phyloP scores from a whole-genome alignment of 345 rosid genomes.

The Eucalyptus cloeziana region DNA sequence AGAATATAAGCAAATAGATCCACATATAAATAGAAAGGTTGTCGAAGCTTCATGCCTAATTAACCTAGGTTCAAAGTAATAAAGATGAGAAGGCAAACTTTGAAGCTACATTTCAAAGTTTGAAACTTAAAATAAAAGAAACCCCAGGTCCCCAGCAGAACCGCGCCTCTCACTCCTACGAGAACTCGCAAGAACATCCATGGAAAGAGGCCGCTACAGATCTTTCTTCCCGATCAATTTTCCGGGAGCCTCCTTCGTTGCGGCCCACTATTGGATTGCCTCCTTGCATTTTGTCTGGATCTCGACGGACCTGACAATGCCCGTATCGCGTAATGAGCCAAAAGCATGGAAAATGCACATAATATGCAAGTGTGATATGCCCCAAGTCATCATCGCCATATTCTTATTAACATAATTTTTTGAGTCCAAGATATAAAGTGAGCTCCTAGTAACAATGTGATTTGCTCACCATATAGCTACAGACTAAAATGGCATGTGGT shows the following conservation, averaged over 20 bases:
- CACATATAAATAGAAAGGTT: neutral
- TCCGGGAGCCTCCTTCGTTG: neutral
- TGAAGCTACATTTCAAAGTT: neutral
- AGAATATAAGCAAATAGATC: neutral
- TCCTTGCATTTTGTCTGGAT: neutral
- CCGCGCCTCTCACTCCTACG: neutral
- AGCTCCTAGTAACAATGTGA: neutral
- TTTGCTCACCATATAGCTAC: neutral
- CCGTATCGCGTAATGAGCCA: neutral
- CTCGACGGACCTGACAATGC: neutral
- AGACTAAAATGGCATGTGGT: neutral
- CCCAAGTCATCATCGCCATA: neutral
- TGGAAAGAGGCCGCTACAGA: neutral
- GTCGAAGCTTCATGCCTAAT: neutral
- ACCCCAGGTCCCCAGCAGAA: neutral
- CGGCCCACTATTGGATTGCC: neutral
- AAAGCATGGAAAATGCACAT: neutral
- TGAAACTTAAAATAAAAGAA: neutral
- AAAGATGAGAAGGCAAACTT: neutral
- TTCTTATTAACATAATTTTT: neutral
- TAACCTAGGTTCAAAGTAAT: neutral
- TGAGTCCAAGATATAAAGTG: neutral
- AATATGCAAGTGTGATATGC: neutral
- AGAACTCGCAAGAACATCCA: neutral
- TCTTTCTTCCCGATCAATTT: neutral